Evolutionary conservation across 345 rosid species (phyloP), one percentile per base, ranked within the genome.

Genomic region (Ceriops zippeliana): DNA sequence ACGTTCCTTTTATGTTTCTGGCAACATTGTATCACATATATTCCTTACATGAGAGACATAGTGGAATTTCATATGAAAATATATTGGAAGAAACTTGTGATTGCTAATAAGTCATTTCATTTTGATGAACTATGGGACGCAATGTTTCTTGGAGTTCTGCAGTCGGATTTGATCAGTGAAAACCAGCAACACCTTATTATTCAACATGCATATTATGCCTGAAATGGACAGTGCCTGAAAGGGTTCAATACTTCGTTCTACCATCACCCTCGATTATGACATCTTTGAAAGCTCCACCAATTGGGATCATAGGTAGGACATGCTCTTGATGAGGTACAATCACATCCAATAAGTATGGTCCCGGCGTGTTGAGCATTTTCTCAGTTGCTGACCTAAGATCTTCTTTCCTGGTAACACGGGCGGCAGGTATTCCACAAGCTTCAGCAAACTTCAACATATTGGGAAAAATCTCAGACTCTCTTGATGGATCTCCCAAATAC

Each of bases 271-370:
- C 98, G 0, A 85, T 86, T 62, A 91, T 95, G 75, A 89, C 66
- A 79, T 95, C 98, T 54, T 83, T 90, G 67, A 95, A 95, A 59
- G 93, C 88, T 8, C 97, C 98, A 28, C 96, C 93, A 63, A 96
- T 91, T 1, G 98, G 98, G 77, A 91, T 95, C 99, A 95, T 91
- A 54, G 99, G 96, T 63, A 95, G 74, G 24, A 95, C 99, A 70
- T 95, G 99, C 73, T 91, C 99, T 77, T 95, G 97, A 77, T 90
- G 98, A 7, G 98, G 98, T 19, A 91, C 87, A n/a, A 95, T 86
- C 31, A 92, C 98, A 65, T 95, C 98, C 81, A 96, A 71, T 73
- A 92, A 71, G 79, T 85, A 96, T 0, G 98, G 97, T 68, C 98
- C 99, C 0, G 96, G 98, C 3, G 98, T 90, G n/a, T n/a, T n/a